Conservation (phyloP, 225 moss, liverwort and hornwort genomes). For the Antitrichia curtipendula region DNA sequence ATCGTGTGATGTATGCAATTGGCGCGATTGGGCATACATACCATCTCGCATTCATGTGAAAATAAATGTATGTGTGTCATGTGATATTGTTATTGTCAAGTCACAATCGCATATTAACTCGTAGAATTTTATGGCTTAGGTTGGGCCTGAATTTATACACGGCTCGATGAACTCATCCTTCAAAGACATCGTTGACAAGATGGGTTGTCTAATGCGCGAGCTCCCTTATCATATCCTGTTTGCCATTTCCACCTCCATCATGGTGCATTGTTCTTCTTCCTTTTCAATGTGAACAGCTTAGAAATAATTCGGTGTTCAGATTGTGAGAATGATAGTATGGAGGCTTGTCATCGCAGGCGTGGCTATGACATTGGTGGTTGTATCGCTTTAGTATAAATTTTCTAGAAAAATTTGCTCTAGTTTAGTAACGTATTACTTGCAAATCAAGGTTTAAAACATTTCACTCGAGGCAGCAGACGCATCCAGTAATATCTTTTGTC, state of each 20-base stretch:
- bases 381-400: background rate
- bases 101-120: background rate
- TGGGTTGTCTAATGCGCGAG: slow-evolving; percentile 74
- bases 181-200: slow-evolving; percentile 64
- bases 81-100: background rate
- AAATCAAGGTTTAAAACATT: background rate
- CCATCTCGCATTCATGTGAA: background rate
- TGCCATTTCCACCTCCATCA: background rate
- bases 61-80: background rate
- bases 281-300: background rate
- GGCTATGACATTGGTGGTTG: background rate
- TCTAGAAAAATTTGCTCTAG: background rate
- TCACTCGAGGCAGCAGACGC: background rate
- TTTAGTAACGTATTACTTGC: background rate
- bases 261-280: background rate
- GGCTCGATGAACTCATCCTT: slow-evolving; percentile 76
- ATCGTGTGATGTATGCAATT: background rate
- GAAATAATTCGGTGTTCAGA: background rate
- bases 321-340: too few species aligned
- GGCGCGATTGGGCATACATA: background rate
- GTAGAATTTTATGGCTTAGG: slow-evolving; percentile 12
- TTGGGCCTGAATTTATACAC: slow-evolving; percentile 82
- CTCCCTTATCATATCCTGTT: slow-evolving; percentile 89
- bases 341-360: background rate
- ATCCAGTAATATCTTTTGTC: background rate